Base-by-base conservation (phyloP, 2,329 filamentous ascomycete genomes). In the Fusarium circinatum region DNA sequence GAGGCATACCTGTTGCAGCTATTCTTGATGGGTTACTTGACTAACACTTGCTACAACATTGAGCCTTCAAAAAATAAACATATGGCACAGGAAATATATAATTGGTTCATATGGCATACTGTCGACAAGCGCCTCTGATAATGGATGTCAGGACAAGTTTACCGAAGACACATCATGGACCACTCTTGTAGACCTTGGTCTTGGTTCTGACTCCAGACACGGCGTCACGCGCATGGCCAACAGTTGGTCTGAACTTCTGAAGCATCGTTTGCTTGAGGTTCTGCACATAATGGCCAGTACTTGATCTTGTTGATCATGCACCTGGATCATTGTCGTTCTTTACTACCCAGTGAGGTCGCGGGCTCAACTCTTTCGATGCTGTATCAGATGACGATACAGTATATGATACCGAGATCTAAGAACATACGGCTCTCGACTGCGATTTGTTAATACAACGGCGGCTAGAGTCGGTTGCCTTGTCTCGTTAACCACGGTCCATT, bases 1-100 rank as follows among this genome's bases (percentile, higher is more conserved):
- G 52, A 74, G 71, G 59, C 68, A 75, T 74, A 26, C 42, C 45
- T 60, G 38, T 62, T 56, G 60, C 68, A 69, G 47, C 52, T 49
- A 36, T 57, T 57, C n/a, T 56, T 47, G 20, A 56, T 41, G 42
- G 34, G 47, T 56, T 47, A n/a, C 51, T 61, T 39, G 34, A 51
- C 44, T 48, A 69, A 55, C 59, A 49, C 38, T 32, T 45, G 49
- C 41, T 65, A 26, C 12, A 34, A 24, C 24, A 22, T 41, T 39
- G 30, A 36, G 15, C 39, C 42, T 58, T 48, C 34, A 52, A 39
- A 41, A 26, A 57, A 39, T 34, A 34, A 41, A 48, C 48, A 70
- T 22, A 42, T 17, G 28, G 32, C 42, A 38, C 42, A 30, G 30
- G 36, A 45, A 47, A 32, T 18, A 47, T n/a, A 44, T 34, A 18